A percentile compares a stretch with the other conserved stretches of the same genome.
Conservation (phyloP, 2,329 filamentous ascomycete species). For the Fusarium oxysporum region DNA sequence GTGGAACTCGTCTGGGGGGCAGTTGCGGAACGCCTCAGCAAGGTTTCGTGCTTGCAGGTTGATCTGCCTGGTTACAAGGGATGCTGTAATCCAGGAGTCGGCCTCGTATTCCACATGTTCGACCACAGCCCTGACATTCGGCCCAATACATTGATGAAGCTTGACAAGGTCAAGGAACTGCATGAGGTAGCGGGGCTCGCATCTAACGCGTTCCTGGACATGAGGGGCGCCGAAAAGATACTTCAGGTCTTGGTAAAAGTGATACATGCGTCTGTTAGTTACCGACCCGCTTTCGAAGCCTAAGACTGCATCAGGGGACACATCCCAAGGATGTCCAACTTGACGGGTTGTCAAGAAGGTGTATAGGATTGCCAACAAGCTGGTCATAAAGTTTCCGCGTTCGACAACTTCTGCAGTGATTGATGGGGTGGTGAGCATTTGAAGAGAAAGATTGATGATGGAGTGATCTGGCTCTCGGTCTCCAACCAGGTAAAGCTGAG, state of each 20-base stretch:
- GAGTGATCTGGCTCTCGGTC: conserved; percentile 97
- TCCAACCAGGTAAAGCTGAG: conserved; percentile 94
- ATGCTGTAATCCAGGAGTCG: conserved; percentile 97
- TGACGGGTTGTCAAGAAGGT: conserved; percentile 97
- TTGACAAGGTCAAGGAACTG: conserved; percentile 97
- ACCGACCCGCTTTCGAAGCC: conserved; percentile 95
- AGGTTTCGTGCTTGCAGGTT: conserved; percentile 92
- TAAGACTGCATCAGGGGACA: conserved; percentile 85
- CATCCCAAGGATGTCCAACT: conserved; percentile 92
- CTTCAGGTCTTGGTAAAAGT: conserved; percentile 95
- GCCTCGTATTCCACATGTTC: conserved; percentile 99
- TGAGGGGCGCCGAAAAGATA: conserved; percentile 90
- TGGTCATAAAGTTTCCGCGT: conserved; percentile 94
- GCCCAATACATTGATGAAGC: conserved; percentile 95
- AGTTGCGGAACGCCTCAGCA: conserved; percentile 83
- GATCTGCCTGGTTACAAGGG: conserved; percentile 92
- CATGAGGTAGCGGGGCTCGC: conserved; percentile 86
- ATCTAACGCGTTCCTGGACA: conserved; percentile 85
- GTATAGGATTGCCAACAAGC: conserved; percentile 94
- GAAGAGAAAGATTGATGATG: conserved; percentile 96
- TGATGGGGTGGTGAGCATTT: conserved; percentile 96
- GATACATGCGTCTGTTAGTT: conserved; percentile 94
- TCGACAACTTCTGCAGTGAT: conserved; percentile 97
- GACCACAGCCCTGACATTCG: conserved; percentile 88
- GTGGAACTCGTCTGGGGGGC: conserved; percentile 70